These are phyloP conservation scores for Scheffersomyces cryptocercus DNA, from an alignment of 1,139 yeast species.

Conservation along the genomic window DNA sequence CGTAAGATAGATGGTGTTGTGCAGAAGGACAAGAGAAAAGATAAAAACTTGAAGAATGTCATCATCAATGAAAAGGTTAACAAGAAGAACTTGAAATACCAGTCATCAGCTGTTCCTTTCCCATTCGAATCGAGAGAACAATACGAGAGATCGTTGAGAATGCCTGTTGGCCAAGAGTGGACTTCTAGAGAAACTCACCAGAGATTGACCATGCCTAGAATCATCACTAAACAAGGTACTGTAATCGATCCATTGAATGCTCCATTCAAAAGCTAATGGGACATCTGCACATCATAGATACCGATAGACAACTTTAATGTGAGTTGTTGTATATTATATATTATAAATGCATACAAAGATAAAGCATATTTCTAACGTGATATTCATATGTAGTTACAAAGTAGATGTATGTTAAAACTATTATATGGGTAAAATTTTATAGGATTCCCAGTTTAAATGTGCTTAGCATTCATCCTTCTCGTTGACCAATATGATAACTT, in stretches of 20 bases:
- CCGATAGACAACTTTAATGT: too few species aligned
- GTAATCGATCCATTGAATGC: conserved; percentile 89
- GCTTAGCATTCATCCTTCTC: too few species aligned
- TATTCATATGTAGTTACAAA: background rate
- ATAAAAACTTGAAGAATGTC: conserved; percentile 73
- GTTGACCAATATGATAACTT: conserved; percentile 5
- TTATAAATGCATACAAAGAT: background rate
- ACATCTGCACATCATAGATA: too few species aligned
- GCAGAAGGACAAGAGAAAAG: conserved; percentile 70
- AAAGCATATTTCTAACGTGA: background rate
- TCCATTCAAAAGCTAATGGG: conserved; percentile 43
- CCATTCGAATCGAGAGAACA: conserved; percentile 93
- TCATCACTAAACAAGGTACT: conserved; percentile 81
- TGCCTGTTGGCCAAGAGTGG: conserved; percentile 99
- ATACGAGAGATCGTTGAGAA: conserved; percentile 87
- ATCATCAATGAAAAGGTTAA: conserved; percentile 86
- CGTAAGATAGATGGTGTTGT: conserved; percentile 75
- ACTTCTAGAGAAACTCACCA: conserved; percentile 85
- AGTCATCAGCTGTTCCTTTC: conserved; percentile 85
- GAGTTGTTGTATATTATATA: background rate
- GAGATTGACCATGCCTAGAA: conserved; percentile 83
- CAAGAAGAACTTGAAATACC: conserved; percentile 82
- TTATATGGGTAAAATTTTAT: too few species aligned
- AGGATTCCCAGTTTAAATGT: too few species aligned
- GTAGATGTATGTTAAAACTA: background rate